Evolutionary conservation across 2,329 filamentous ascomycete genomes (phyloP), one percentile per base, ranked within the genome.

Genomic region (Clonostachys chloroleuca): DNA sequence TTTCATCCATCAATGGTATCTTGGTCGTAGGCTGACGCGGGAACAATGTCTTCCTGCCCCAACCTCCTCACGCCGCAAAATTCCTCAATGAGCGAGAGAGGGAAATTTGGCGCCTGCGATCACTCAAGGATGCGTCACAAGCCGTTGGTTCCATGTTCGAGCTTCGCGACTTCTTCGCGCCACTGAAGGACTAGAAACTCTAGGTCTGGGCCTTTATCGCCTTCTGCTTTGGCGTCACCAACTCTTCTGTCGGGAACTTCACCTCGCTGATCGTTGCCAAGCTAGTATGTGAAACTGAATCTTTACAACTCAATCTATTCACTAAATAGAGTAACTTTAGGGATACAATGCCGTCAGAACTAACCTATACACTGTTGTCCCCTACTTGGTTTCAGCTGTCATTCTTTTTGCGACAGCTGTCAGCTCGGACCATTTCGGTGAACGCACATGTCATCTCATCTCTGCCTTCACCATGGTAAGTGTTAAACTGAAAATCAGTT

Each of bases 301-400:
- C n/a, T n/a, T n/a, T n/a, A n/a, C n/a, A n/a, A n/a, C n/a, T n/a
- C n/a, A n/a, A n/a, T n/a, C n/a, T n/a, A n/a, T n/a, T n/a, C n/a
- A n/a, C n/a, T n/a, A n/a, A n/a, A n/a, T n/a, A n/a, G 24, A 30
- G 7, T 30, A 7, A 6, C 24, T 30, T 30, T 30, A 30, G 24
- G 69, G 72, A 5, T 75, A 72, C 52, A 64, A 65, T 39, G 67
- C 70, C 3, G 66, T 81, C 54, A 77, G 74, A 60, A 91, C 87
- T 1, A 92, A 94, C 56, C 74, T 92, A 1, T 91, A 88, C 66
- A 92, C 88, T 0, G 87, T 92, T 0, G 89, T 88, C 0, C 89
- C 89, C 2, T 92, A 92, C 56, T 75, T 89, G 42, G 81, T 80
- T 0, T 89, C 88, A 2, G 86, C 87, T 0, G 77, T 79, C 2